Evolutionary conservation across 1,139 yeast species (phyloP).

Genomic region (Debaryomycetaceae sp.): DNA sequence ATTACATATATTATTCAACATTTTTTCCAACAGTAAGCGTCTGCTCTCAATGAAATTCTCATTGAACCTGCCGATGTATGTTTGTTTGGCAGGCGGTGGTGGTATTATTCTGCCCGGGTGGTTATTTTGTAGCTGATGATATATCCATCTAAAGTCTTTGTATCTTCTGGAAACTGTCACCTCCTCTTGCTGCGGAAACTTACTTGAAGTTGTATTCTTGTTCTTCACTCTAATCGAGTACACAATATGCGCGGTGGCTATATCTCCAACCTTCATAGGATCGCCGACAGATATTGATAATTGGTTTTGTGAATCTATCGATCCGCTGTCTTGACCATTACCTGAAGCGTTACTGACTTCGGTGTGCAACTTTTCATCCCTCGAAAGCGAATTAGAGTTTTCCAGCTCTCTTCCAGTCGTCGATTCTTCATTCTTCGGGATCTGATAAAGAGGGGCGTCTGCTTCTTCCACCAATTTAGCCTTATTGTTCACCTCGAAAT

Average conservation of each 20-base stretch:
- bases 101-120: constrained; percentile 92
- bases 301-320: constrained; percentile 11
- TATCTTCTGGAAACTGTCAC: constrained; percentile 70
- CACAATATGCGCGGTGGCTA: constrained; percentile 84
- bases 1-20: constrained; percentile 68
- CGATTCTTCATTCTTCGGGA: constrained; percentile 20
- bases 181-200: constrained; percentile 24
- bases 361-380: background rate
- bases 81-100: constrained; percentile 96
- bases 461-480: constrained; percentile 20
- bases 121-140: constrained; percentile 78
- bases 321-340: constrained; percentile 1
- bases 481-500: constrained; percentile 13
- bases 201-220: constrained; percentile 22
- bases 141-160: constrained; percentile 82
- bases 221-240: constrained; percentile 68
- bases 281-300: constrained; percentile 80
- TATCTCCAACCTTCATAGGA: constrained; percentile 88
- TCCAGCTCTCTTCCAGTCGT: constrained; percentile 9
- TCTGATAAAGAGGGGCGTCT: constrained; percentile 51
- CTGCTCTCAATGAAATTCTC: constrained; percentile 86
- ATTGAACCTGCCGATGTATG: constrained; percentile 77
- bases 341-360: constrained; percentile 2
- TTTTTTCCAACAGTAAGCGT: constrained; percentile 79
- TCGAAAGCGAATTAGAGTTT: background rate